These are phyloP conservation scores for Xylariales sp. DNA, from an alignment of 2,329 filamentous ascomycete genomes.

Conservation along the genomic window DNA sequence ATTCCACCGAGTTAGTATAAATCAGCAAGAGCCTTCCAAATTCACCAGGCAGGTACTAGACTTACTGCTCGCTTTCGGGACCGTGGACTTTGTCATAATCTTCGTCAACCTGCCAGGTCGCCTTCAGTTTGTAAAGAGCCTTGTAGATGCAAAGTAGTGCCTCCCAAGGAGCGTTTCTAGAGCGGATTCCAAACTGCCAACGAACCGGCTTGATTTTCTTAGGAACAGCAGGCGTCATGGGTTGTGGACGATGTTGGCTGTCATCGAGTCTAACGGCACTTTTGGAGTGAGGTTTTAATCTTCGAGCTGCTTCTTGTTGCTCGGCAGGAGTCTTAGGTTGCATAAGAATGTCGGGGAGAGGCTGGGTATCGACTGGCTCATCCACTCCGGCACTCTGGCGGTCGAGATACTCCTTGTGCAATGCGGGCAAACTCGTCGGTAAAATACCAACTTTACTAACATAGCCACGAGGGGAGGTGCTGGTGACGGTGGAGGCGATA, in stretches of 20 bases:
- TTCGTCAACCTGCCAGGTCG: conserved; percentile 75
- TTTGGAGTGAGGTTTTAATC: conserved; percentile 80
- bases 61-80: conserved; percentile 38
- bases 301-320: conserved; percentile 74
- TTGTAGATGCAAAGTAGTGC: conserved; percentile 95
- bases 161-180: conserved; percentile 88
- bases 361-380: conserved; percentile 37
- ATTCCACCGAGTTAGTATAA: too few species aligned
- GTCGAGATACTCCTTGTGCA: conserved; percentile 88
- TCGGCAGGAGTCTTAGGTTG: conserved; percentile 63
- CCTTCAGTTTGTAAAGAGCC: conserved; percentile 80
- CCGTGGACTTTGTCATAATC: conserved; percentile 47
- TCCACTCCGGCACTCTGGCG: conserved; percentile 54
- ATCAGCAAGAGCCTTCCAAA: too few species aligned
- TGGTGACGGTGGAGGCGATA: conserved; percentile 43
- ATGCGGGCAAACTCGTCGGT: conserved; percentile 84
- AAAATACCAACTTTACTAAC: conserved; percentile 87
- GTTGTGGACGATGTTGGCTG: conserved; percentile 52
- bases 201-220: conserved; percentile 79
- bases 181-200: conserved; percentile 98
- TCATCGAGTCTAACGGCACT: conserved; percentile 67
- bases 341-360: conserved; percentile 42
- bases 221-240: conserved; percentile 58
- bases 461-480: conserved; percentile 49
- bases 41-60: too few species aligned